Evolutionary conservation across 768 basidiomycete genomes (phyloP).

Genomic region (Kwoniella shandongensis): DNA sequence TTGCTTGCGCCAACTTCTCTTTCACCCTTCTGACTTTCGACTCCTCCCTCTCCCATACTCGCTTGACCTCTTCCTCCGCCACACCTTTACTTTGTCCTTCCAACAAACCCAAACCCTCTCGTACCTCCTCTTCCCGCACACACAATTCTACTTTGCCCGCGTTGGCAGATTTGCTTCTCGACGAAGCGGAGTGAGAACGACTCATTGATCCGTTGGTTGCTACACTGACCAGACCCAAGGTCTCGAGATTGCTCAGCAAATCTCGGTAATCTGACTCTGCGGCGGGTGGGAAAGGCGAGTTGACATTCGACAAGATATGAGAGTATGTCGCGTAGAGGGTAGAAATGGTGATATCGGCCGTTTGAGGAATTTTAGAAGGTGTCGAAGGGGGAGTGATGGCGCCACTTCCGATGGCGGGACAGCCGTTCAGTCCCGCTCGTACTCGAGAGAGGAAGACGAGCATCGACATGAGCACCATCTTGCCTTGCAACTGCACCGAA

Average conservation of each 20-base stretch:
- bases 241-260: conserved; percentile 52
- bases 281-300: conserved; percentile 49
- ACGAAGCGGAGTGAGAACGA: conserved; percentile 24
- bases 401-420: conserved; percentile 15
- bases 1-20: conserved; percentile 21
- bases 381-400: conserved; percentile 20
- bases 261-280: conserved; percentile 53
- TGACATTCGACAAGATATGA: conserved; percentile 42
- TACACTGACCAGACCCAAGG: conserved; percentile 46
- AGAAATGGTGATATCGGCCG: conserved; percentile 9
- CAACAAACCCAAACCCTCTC: conserved; percentile 39
- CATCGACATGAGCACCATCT: conserved; percentile 51
- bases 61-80: conserved; percentile 49
- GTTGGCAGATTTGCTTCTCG: neutral
- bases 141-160: conserved; percentile 37
- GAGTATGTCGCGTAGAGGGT: conserved; percentile 52
- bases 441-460: conserved; percentile 40
- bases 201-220: conserved; percentile 7
- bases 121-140: conserved; percentile 47
- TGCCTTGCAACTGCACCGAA: conserved; percentile 52
- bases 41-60: conserved; percentile 46
- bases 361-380: conserved; percentile 20
- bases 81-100: conserved; percentile 23
- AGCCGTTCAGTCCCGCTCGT: conserved; percentile 33
- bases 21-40: conserved; percentile 22